Conservation (phyloP, 345 rosid genomes). For the Cardamine chenopodiifolia region DNA sequence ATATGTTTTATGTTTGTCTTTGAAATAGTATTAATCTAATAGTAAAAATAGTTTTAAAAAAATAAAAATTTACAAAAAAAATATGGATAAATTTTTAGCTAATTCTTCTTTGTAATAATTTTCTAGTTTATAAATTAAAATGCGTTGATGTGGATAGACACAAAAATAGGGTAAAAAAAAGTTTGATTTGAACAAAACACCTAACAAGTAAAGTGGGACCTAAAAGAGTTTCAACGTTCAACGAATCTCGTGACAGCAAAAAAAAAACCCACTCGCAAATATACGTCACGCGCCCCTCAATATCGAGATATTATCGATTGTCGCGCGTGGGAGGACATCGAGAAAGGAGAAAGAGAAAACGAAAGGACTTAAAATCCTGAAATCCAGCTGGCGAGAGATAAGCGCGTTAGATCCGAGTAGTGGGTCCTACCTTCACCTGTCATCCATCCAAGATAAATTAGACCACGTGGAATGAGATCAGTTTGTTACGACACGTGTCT, state of each 20-base stretch:
- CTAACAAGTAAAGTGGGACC: conserved; percentile 15
- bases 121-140: background rate
- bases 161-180: background rate
- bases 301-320: conserved; percentile 4
- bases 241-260: conserved; percentile 28
- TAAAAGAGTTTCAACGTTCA: conserved; percentile 31
- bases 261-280: conserved; percentile 8
- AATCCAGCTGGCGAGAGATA: conserved; percentile 26
- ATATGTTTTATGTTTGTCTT: too few relatives aligned
- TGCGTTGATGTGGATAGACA: conserved; percentile 32
- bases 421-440: conserved; percentile 29
- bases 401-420: conserved; percentile 6
- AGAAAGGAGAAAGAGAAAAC: background rate
- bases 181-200: conserved; percentile 15
- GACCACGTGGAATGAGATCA: conserved; percentile 18
- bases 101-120: too few relatives aligned
- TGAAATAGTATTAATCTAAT: too few relatives aligned
- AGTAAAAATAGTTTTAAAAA: too few relatives aligned
- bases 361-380: conserved; percentile 28
- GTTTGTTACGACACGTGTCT: conserved; percentile 5
- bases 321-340: conserved; percentile 41
- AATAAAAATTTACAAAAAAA: too few relatives aligned
- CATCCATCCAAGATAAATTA: background rate
- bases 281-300: background rate
- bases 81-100: too few relatives aligned